Evolutionary conservation across 352 stramenopile species (phyloP).

Genomic region (Aphanomyces astaci): DNA sequence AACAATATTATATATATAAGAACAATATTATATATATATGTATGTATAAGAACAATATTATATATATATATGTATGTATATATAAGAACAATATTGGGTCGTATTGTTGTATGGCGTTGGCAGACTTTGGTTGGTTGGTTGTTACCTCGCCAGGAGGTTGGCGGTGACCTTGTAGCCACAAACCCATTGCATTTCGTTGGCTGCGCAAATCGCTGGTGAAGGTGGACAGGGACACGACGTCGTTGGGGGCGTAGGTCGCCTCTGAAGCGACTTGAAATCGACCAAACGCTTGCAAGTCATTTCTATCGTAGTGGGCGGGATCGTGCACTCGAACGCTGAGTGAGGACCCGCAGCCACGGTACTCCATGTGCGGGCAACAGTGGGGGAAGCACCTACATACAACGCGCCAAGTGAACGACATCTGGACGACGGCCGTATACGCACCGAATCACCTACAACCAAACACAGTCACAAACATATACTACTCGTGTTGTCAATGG

Average conservation of each 20-base stretch:
- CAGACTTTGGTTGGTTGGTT: no score
- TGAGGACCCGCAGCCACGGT: neutral
- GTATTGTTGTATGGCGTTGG: no score
- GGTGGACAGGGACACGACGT: neutral
- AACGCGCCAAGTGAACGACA: neutral
- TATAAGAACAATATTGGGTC: no score
- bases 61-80: no score
- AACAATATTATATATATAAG: no score
- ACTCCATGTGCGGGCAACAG: neutral
- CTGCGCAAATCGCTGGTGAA: slow-evolving; percentile 13
- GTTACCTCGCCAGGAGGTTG: neutral
- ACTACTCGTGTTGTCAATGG: no score
- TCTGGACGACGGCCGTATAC: neutral
- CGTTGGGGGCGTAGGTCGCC: neutral
- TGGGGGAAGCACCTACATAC: slow-evolving; percentile 13
- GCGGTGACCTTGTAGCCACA: slow-evolving; percentile 1
- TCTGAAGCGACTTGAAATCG: neutral
- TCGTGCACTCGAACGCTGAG: neutral
- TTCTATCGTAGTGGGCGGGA: neutral
- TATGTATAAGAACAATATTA: no score
- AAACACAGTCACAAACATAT: no score
- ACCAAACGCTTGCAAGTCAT: neutral
- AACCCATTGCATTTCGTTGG: neutral
- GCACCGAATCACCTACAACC: slow-evolving; percentile 5
- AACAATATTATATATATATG: no score